These are phyloP conservation scores for Andrographis paniculata DNA, from an alignment of 305 asterid genomes.

Conservation along the genomic window DNA sequence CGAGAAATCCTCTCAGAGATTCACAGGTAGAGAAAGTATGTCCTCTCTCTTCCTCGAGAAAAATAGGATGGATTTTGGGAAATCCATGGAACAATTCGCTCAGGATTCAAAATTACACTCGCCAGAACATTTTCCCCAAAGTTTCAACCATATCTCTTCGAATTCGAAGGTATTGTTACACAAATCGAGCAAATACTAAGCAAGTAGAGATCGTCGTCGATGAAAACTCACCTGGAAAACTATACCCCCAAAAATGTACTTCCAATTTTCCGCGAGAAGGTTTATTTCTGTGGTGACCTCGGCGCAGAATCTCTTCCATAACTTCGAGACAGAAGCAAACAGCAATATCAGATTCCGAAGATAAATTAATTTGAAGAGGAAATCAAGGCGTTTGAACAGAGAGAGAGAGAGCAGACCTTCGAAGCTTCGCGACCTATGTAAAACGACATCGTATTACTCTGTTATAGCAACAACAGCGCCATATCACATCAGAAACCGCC, in stretches of 20 bases:
- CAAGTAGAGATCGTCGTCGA: not conserved
- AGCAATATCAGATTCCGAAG: constrained; percentile 9
- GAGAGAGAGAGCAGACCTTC: constrained; percentile 40
- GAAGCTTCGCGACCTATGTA: constrained; percentile 99
- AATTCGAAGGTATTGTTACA: not conserved
- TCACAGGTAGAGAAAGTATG: no score
- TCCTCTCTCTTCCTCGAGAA: no score
- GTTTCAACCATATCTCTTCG: not conserved
- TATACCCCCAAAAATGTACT: constrained; percentile 69
- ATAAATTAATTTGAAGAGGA: constrained; percentile 3
- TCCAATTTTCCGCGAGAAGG: constrained; percentile 66
- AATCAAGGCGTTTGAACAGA: not conserved
- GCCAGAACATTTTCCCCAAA: not conserved
- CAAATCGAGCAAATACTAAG: not conserved
- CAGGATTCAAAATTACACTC: not conserved
- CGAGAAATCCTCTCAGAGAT: no score
- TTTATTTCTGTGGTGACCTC: constrained; percentile 42
- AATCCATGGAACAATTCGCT: not conserved
- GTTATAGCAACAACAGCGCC: constrained; percentile 27
- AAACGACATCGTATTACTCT: constrained; percentile 60
- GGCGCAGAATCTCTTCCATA: constrained; percentile 54
- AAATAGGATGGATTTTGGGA: no score
- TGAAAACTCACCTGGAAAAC: constrained; percentile 57
- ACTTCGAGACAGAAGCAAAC: constrained; percentile 18
- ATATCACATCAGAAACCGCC: constrained; percentile 52